Conservation (phyloP, 768 basidiomycete genomes). For the Galerina marginata region DNA sequence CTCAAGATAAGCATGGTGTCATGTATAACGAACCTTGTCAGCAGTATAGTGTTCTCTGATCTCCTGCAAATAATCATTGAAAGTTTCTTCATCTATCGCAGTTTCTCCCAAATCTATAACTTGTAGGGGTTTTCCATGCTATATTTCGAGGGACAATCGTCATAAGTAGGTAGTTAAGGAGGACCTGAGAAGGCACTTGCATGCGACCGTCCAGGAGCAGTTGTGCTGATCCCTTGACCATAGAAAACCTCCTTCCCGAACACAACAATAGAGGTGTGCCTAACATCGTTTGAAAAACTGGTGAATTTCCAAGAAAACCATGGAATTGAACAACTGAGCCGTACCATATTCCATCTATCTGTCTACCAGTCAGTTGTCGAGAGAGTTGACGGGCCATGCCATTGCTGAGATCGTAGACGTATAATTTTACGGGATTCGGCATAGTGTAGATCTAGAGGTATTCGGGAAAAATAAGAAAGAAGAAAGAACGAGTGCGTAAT, state of each 20-base stretch:
- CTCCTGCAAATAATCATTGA: constrained; percentile 80
- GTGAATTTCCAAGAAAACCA: no score
- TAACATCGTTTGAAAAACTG: not conserved
- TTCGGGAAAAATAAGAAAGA: not conserved
- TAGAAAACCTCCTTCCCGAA: constrained; percentile 90
- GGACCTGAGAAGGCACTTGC: constrained; percentile 48
- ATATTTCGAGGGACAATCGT: not conserved
- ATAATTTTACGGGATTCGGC: constrained; percentile 66
- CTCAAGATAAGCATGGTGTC: not conserved
- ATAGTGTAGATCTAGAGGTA: constrained; percentile 20
- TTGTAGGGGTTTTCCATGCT: constrained; percentile 81
- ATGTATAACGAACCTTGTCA: constrained; percentile 68
- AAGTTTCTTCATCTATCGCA: constrained; percentile 81
- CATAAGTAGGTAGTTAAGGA: not conserved
- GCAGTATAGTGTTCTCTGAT: constrained; percentile 85
- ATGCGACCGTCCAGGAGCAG: constrained; percentile 81
- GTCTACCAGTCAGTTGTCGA: constrained; percentile 79
- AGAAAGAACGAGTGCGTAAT: not conserved
- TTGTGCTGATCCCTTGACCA: constrained; percentile 81
- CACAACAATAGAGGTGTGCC: constrained; percentile 94
- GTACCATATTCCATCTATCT: constrained; percentile 94
- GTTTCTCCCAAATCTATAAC: constrained; percentile 81
- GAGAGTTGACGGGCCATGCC: constrained; percentile 85
- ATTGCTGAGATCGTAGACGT: constrained; percentile 91
- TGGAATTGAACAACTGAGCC: constrained; percentile 14